Conservation (phyloP, 306 rosid species). For the Quercus wislizeni region DNA sequence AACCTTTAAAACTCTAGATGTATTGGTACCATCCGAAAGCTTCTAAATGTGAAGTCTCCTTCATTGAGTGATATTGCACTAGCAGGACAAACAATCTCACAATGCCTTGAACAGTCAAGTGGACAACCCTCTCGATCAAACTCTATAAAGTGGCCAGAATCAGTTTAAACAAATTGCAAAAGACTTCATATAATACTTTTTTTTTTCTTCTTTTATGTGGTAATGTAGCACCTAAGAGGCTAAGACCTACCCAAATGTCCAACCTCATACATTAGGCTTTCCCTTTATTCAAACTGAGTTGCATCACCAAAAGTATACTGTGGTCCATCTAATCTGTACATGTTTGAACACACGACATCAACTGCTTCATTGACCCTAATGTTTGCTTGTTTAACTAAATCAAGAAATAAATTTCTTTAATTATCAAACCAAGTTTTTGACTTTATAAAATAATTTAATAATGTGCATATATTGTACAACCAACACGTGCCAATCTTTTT, state of each 20-base stretch:
- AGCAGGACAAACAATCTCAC: slow-evolving; percentile 84
- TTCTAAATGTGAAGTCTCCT: slow-evolving; percentile 28
- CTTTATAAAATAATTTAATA: not conserved
- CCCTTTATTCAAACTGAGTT: not conserved
- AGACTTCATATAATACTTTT: not conserved
- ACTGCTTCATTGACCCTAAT: not conserved
- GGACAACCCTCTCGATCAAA: slow-evolving; percentile 93
- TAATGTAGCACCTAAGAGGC: not conserved
- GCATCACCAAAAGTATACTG: not conserved
- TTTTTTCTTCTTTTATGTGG: not conserved
- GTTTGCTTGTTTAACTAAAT: not conserved
- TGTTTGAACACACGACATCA: not conserved
- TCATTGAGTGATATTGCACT: slow-evolving; percentile 59
- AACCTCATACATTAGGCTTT: not conserved
- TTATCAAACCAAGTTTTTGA: not conserved
- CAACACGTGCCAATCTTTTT: not conserved
- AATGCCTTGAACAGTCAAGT: slow-evolving; percentile 73
- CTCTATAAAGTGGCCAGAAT: slow-evolving; percentile 41
- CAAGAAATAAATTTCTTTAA: not conserved
- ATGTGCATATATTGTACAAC: not conserved
- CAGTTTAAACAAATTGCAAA: slow-evolving; percentile 2
- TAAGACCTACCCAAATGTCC: not conserved
- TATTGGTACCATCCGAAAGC: slow-evolving; percentile 29
- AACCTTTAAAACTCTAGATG: slow-evolving; percentile 32
- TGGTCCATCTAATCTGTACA: not conserved